Evolutionary conservation across 2,329 filamentous ascomycete species (phyloP).

Genomic region (Fusarium sp.): DNA sequence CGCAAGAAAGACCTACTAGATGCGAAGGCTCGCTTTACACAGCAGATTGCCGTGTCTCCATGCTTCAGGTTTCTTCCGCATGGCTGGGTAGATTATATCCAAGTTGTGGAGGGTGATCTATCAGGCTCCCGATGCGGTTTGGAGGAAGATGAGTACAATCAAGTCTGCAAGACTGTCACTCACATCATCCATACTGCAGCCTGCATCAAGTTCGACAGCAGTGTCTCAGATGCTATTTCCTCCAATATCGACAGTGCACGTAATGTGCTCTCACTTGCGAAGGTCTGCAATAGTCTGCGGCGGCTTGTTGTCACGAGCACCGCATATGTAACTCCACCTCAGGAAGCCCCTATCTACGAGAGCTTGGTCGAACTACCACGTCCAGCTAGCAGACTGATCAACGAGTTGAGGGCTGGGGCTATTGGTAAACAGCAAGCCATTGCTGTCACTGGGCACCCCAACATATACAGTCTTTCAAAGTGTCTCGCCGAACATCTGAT

Average conservation of each 20-base stretch:
- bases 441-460: background rate
- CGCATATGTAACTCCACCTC: background rate
- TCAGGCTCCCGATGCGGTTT: background rate
- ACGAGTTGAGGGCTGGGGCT: background rate
- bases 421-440: background rate
- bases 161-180: background rate
- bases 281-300: background rate
- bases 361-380: background rate
- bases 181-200: background rate
- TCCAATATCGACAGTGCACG: background rate
- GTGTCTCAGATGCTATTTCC: background rate
- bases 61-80: background rate
- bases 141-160: background rate
- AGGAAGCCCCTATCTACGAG: background rate
- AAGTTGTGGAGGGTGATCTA: background rate
- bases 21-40: background rate
- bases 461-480: background rate
- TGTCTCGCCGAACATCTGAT: background rate
- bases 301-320: background rate
- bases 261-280: background rate
- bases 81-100: background rate
- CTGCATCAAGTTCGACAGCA: background rate
- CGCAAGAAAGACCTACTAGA: background rate
- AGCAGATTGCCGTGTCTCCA: background rate
- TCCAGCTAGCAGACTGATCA: background rate